phyloP scores from a whole-genome alignment of 2,329 filamentous ascomycete genomes.

The Colletotrichum lini region DNA sequence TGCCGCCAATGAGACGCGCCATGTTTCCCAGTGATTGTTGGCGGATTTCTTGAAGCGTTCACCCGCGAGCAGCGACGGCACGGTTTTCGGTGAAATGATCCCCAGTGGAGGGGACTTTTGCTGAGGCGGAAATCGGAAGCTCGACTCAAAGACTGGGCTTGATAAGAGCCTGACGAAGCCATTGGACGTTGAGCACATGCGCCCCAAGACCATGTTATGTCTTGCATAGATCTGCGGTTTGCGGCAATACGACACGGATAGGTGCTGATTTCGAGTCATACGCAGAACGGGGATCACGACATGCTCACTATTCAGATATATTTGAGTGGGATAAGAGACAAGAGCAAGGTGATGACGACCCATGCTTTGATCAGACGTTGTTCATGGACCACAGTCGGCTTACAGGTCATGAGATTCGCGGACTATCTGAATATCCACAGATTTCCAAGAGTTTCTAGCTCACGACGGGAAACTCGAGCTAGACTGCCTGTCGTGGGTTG shows the following conservation, averaged over 20 bases:
- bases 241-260: not conserved
- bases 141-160: not conserved
- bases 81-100: not conserved
- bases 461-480: not conserved
- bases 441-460: no score
- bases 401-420: no score
- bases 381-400: no score
- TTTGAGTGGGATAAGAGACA: not conserved
- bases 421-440: no score
- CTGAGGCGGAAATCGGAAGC: not conserved
- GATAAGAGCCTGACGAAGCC: not conserved
- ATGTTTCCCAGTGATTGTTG: not conserved
- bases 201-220: not conserved
- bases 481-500: rapidly evolving
- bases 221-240: not conserved
- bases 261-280: not conserved
- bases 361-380: no score
- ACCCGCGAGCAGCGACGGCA: not conserved
- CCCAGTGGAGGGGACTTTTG: not conserved
- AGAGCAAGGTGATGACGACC: no score
- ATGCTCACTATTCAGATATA: not conserved
- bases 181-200: not conserved
- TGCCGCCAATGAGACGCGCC: not conserved
- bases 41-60: not conserved
- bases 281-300: not conserved